Conservation (phyloP, 176 grass and related monocot species). For the Melocanna baccifera region DNA sequence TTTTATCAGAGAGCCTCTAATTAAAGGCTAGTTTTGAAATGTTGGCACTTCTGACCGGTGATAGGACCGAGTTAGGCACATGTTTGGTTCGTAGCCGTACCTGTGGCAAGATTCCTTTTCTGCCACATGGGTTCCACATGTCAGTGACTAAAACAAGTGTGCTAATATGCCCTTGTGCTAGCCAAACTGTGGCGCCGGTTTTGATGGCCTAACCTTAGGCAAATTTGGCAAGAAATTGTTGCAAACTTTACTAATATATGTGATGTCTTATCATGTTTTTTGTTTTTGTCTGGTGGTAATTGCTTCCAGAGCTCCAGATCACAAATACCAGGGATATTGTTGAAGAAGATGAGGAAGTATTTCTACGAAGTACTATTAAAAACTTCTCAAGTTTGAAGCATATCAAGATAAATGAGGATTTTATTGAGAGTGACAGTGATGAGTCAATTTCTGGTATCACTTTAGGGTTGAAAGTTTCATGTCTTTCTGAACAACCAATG, state of each 20-base stretch:
- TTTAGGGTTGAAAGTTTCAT: slow-evolving; percentile 37
- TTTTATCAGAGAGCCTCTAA: neutral
- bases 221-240: too few species aligned
- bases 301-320: slow-evolving; percentile 52
- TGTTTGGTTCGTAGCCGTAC: too few species aligned
- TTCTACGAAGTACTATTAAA: slow-evolving; percentile 61
- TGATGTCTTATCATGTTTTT: slow-evolving; percentile 11
- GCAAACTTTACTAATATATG: slow-evolving; percentile 13
- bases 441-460: slow-evolving; percentile 52
- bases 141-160: too few species aligned
- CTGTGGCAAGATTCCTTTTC: too few species aligned
- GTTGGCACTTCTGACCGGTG: neutral
- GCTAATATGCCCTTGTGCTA: too few species aligned
- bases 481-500: slow-evolving; percentile 82
- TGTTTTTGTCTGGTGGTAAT: slow-evolving; percentile 34
- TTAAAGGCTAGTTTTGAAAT: slow-evolving; percentile 4
- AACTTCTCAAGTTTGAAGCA: slow-evolving; percentile 57
- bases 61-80: neutral
- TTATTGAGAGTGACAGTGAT: slow-evolving; percentile 51
- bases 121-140: too few species aligned
- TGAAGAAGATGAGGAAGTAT: slow-evolving; percentile 95
- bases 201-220: too few species aligned
- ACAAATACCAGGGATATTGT: slow-evolving; percentile 61
- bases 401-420: slow-evolving; percentile 41
- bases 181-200: too few species aligned